A percentile compares a stretch with the other conserved stretches of the same genome.
phyloP scores from a whole-genome alignment of 345 rosid species.

The Eutrema heterophyllum region DNA sequence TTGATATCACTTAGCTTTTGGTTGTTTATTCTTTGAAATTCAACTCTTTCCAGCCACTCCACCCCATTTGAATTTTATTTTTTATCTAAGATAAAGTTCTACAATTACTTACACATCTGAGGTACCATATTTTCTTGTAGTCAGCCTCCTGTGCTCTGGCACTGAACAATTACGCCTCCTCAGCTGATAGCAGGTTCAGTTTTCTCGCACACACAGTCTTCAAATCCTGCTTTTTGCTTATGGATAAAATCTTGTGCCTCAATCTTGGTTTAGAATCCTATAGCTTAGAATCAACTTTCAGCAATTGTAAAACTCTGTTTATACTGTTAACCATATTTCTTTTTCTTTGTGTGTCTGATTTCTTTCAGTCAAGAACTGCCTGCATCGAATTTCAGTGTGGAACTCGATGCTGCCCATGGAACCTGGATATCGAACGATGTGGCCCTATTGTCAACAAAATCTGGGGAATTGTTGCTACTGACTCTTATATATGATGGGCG shows the following conservation, averaged over 20 bases:
- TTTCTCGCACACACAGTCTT: slow-evolving; percentile 17
- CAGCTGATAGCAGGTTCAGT: slow-evolving; percentile 69
- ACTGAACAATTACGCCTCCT: slow-evolving; percentile 73
- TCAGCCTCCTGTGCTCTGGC: slow-evolving; percentile 85
- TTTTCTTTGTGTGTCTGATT: slow-evolving; percentile 10
- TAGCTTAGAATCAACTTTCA: slow-evolving; percentile 3
- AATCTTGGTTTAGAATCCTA: not conserved
- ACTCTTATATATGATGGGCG: slow-evolving; percentile 94
- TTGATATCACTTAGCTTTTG: slow-evolving; percentile 10
- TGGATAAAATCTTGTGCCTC: slow-evolving; percentile 9
- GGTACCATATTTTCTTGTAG: slow-evolving; percentile 46
- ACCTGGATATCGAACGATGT: slow-evolving; percentile 80
- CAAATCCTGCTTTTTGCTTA: slow-evolving; percentile 1
- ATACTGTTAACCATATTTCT: slow-evolving; percentile 8
- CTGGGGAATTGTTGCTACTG: slow-evolving; percentile 83
- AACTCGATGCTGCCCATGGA: slow-evolving; percentile 95
- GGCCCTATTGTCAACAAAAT: slow-evolving; percentile 80
- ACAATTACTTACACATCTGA: not conserved
- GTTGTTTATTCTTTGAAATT: slow-evolving; percentile 8
- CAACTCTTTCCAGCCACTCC: slow-evolving; percentile 9
- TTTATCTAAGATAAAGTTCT: not conserved
- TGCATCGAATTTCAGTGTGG: slow-evolving; percentile 74
- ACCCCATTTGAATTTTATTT: not conserved
- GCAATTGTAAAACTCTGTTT: not conserved
- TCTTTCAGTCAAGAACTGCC: slow-evolving; percentile 86